phyloP scores from a whole-genome alignment of 495 filamentous ascomycete species.

The Cetradonia linearis region DNA sequence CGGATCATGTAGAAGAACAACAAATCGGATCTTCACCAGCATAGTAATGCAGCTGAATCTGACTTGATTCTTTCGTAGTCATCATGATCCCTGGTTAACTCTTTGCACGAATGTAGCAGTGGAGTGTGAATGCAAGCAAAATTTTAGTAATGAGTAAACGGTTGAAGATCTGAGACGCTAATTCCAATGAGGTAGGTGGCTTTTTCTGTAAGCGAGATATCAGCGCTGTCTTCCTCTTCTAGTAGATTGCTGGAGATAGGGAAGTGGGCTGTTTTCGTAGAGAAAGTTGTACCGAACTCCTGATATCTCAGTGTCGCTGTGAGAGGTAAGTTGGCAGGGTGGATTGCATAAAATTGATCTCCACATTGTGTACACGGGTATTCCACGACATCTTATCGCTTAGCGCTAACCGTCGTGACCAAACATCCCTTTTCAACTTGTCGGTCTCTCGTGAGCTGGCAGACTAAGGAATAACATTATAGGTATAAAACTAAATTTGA shows the following conservation, averaged over 20 bases:
- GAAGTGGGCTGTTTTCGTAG: too few species aligned
- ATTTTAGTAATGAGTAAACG: too few species aligned
- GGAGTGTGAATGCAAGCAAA: too few species aligned
- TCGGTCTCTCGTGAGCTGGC: background rate
- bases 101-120: too few species aligned
- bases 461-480: too few species aligned
- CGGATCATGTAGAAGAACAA: too few species aligned
- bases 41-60: too few species aligned
- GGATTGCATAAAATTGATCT: background rate
- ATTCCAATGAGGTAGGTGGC: background rate
- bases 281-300: background rate
- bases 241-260: background rate
- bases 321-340: background rate
- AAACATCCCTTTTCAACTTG: background rate
- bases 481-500: too few species aligned
- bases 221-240: background rate
- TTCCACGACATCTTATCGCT: constrained; percentile 6
- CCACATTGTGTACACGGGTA: background rate
- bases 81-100: too few species aligned
- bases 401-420: background rate
- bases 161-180: too few species aligned
- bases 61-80: too few species aligned
- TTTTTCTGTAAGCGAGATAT: background rate
- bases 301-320: background rate
- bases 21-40: too few species aligned